Evolutionary conservation across 768 basidiomycete species (phyloP).

Genomic region (Paxillus involutus): DNA sequence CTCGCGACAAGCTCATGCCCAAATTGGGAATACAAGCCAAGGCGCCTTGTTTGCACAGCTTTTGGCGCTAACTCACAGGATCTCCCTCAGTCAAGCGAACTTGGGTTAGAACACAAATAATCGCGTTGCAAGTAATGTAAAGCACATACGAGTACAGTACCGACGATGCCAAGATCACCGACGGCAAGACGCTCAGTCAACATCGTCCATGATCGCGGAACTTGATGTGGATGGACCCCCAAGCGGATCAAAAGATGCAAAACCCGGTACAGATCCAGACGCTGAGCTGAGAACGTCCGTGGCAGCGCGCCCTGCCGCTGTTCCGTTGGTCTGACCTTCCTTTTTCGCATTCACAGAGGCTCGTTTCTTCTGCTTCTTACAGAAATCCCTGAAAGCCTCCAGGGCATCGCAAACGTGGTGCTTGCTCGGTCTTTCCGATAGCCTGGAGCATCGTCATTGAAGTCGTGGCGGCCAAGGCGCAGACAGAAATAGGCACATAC

Average conservation of each 20-base stretch:
- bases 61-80: conserved; percentile 7
- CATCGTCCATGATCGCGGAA: conserved; percentile 28
- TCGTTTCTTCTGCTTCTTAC: conserved; percentile 49
- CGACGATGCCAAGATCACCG: neutral
- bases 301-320: neutral
- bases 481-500: conserved; percentile 31
- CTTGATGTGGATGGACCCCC: neutral
- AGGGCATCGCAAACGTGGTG: conserved; percentile 52
- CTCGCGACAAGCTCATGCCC: conserved; percentile 22
- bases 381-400: conserved; percentile 46
- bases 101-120: neutral
- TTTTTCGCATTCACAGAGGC: conserved; percentile 20
- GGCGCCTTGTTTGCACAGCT: conserved; percentile 10
- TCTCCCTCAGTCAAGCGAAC: conserved; percentile 4
- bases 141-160: conserved; percentile 8
- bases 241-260: conserved; percentile 12
- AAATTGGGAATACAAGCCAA: conserved; percentile 31
- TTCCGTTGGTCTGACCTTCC: neutral
- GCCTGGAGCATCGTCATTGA: conserved; percentile 30
- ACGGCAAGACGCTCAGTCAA: conserved; percentile 23
- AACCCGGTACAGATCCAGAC: conserved; percentile 6
- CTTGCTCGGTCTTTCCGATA: conserved; percentile 57
- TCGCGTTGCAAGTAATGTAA: conserved; percentile 14
- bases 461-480: neutral
- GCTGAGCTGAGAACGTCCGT: neutral